phyloP scores from a whole-genome alignment of 805 yeast species.

The Komagataella kurtzmanii region DNA sequence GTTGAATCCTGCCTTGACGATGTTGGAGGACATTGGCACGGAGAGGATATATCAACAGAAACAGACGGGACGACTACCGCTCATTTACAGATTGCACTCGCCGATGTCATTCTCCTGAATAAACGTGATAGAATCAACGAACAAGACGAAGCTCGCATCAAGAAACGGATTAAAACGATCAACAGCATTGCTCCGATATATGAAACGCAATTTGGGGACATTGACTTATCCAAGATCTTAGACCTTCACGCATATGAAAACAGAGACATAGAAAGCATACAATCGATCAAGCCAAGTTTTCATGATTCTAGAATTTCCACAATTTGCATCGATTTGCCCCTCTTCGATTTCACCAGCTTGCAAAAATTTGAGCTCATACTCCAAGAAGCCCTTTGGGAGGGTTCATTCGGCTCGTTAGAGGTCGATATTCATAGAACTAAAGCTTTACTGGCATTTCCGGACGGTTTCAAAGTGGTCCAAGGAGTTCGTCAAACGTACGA shows the following conservation, averaged over 20 bases:
- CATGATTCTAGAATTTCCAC: slow-evolving; percentile 47
- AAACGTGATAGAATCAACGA: slow-evolving; percentile 47
- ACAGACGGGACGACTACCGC: slow-evolving; percentile 49
- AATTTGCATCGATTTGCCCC: slow-evolving; percentile 30
- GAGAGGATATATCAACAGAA: slow-evolving; percentile 17
- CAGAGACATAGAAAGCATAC: slow-evolving; percentile 13
- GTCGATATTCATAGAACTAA: slow-evolving; percentile 75
- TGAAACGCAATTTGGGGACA: slow-evolving; percentile 62
- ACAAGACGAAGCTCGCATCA: slow-evolving; percentile 15
- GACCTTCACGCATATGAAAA: slow-evolving; percentile 71
- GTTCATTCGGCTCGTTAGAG: slow-evolving; percentile 14
- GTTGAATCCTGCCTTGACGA: slow-evolving; percentile 58
- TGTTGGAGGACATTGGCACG: slow-evolving; percentile 59
- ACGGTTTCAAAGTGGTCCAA: slow-evolving; percentile 51
- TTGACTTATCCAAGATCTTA: slow-evolving; percentile 50
- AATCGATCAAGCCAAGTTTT: slow-evolving; percentile 11
- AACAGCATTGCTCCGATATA: slow-evolving; percentile 59
- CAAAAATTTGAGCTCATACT: slow-evolving; percentile 43
- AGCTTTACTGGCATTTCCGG: slow-evolving; percentile 46
- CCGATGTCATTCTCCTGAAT: slow-evolving; percentile 72
- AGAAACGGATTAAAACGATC: slow-evolving; percentile 31
- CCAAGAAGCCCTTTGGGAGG: slow-evolving; percentile 70
- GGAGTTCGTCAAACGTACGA: slow-evolving; percentile 94
- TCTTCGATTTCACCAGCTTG: slow-evolving; percentile 23
- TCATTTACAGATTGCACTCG: slow-evolving; percentile 78